Percentiles rank a stretch among this genome's conserved stretches.
These are phyloP conservation scores for Cystobasidium pallidum DNA, from an alignment of 1,284 basidiomycete genomes.

Conservation along the genomic window DNA sequence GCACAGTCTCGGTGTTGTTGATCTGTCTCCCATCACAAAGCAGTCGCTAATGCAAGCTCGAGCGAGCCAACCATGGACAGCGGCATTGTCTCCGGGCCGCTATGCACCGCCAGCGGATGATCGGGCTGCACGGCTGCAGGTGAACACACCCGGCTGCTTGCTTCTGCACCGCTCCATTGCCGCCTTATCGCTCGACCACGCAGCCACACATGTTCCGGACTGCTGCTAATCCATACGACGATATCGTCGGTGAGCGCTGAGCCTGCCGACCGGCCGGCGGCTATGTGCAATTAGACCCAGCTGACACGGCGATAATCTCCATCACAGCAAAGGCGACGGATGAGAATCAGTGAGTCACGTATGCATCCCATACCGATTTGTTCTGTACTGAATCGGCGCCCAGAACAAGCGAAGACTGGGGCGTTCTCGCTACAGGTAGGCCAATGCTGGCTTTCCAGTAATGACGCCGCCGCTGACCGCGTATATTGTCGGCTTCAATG, in stretches of 20 bases:
- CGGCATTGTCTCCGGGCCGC: neutral
- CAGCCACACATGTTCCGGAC: constrained; percentile 57
- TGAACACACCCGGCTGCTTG: no score
- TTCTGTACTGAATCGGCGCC: no score
- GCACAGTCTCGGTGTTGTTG: no score
- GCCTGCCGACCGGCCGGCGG: no score
- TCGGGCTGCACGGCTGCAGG: no score
- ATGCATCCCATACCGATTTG: no score
- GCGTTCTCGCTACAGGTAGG: constrained; percentile 33
- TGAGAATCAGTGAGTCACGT: constrained; percentile 48
- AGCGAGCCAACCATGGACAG: no score
- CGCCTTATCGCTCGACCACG: neutral
- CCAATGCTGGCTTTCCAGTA: neutral
- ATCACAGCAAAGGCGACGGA: constrained; percentile 57
- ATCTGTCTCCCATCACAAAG: no score
- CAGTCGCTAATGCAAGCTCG: no score
- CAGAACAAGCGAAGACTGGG: constrained; percentile 41
- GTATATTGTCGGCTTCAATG: constrained; percentile 53
- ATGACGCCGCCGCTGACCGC: constrained; percentile 8
- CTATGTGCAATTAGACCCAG: neutral
- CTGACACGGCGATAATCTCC: neutral
- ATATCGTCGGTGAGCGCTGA: constrained; percentile 74
- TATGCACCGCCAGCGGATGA: constrained; percentile 6
- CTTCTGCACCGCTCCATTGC: neutral
- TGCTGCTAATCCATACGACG: constrained; percentile 80